phyloP scores from a whole-genome alignment of 257 asterid genomes.

The Cinchona pubescens region DNA sequence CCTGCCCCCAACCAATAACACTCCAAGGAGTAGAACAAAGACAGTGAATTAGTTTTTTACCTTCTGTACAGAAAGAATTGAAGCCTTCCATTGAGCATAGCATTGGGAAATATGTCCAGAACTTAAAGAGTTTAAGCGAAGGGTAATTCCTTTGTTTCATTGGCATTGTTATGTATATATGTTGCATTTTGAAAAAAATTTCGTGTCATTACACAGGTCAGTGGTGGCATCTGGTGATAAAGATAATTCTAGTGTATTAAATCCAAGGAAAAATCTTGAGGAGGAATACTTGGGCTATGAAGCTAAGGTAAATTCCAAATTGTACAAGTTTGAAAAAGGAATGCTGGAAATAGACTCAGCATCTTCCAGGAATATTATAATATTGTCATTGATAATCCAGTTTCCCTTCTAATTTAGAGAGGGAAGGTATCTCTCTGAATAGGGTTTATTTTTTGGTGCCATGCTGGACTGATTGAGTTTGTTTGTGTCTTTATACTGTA shows the following conservation, averaged over 20 bases:
- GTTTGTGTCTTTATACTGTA: not conserved
- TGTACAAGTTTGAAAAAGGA: not conserved
- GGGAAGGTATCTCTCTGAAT: not conserved
- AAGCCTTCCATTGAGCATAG: slow-evolving; percentile 71
- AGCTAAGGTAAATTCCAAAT: slow-evolving; percentile 60
- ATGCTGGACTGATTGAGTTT: not conserved
- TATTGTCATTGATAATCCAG: not conserved
- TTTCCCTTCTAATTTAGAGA: not conserved
- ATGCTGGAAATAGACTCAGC: not conserved
- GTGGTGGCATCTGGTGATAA: slow-evolving; percentile 39
- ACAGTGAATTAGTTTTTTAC: not conserved
- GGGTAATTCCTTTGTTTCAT: slow-evolving; percentile 45
- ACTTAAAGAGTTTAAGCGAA: slow-evolving; percentile 63
- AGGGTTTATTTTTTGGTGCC: not conserved
- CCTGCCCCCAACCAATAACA: not conserved
- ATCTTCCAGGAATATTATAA: not conserved
- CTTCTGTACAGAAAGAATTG: slow-evolving; percentile 65
- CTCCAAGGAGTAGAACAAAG: not conserved
- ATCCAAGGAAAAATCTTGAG: slow-evolving; percentile 79
- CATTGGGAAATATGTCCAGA: slow-evolving; percentile 77
- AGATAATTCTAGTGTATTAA: slow-evolving; percentile 45
- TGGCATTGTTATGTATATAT: slow-evolving; percentile 11
- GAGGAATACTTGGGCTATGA: slow-evolving; percentile 86
- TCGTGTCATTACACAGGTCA: slow-evolving; percentile 40
- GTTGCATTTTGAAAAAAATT: slow-evolving; percentile 3